These are phyloP conservation scores for Pulveroboletus sp. DNA, from an alignment of 1,284 basidiomycete species.

Conservation along the genomic window DNA sequence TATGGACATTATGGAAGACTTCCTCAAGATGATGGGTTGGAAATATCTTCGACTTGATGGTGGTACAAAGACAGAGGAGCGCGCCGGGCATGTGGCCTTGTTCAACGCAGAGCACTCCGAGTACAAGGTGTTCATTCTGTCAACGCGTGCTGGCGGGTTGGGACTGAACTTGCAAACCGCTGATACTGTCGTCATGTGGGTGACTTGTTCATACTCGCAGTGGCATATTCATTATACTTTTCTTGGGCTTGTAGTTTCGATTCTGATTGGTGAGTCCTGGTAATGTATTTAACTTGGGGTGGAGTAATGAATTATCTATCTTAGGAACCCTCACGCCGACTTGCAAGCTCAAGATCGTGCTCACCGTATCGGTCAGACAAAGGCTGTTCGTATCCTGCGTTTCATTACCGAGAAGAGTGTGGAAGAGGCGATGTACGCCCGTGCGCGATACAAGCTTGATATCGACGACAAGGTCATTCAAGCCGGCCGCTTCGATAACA, in stretches of 20 bases:
- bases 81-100: constrained; percentile 82
- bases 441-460: constrained; percentile 95
- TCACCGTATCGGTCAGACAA: constrained; percentile 99
- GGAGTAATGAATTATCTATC: background rate
- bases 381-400: constrained; percentile 93
- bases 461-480: constrained; percentile 99
- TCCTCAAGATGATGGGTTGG: constrained; percentile 87
- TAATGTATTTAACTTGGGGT: background rate
- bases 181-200: constrained; percentile 97
- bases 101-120: constrained; percentile 94
- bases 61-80: constrained; percentile 97
- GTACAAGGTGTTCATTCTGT: constrained; percentile 93
- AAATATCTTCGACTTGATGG: constrained; percentile 95
- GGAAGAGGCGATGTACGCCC: constrained; percentile 94
- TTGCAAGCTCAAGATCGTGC: constrained; percentile 99
- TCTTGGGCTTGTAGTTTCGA: constrained; percentile 64
- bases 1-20: constrained; percentile 99
- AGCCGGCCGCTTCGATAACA: constrained; percentile 98
- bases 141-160: constrained; percentile 95
- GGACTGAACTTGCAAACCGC: constrained; percentile 98
- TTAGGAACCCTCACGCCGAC: constrained; percentile 95
- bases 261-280: constrained; percentile 64
- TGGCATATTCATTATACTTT: constrained; percentile 4
- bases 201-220: constrained; percentile 27
- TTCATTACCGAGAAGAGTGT: constrained; percentile 98